Conservation (phyloP, 345 rosid species). For the Eucalyptus grandis region DNA sequence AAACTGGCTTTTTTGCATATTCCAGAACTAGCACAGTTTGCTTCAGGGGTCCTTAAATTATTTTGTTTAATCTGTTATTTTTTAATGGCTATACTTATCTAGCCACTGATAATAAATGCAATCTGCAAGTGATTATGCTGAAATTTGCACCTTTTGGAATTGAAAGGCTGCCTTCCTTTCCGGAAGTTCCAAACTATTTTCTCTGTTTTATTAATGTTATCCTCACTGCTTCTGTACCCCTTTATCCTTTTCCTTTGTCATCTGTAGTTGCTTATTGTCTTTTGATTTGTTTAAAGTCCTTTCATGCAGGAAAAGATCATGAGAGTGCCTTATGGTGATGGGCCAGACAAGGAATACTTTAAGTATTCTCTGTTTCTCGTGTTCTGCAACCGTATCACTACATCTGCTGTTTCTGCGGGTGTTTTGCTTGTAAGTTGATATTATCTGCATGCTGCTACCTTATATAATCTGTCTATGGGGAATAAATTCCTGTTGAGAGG, state of each 20-base stretch:
- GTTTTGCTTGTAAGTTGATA: constrained; percentile 39
- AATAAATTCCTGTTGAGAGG: not conserved
- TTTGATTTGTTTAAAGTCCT: not conserved
- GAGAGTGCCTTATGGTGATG: constrained; percentile 85
- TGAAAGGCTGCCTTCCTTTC: not conserved
- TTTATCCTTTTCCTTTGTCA: not conserved
- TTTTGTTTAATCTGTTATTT: not conserved
- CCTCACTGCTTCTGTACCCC: not conserved
- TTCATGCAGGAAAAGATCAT: constrained; percentile 72
- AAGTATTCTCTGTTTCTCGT: constrained; percentile 82
- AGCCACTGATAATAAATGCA: not conserved
- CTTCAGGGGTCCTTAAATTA: not conserved
- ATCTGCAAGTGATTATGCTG: not conserved
- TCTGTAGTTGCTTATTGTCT: not conserved
- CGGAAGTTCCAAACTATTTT: not conserved
- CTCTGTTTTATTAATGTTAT: not conserved
- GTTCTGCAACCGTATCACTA: constrained; percentile 83
- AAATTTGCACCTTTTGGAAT: not conserved
- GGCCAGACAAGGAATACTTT: constrained; percentile 68
- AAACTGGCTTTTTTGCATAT: not conserved
- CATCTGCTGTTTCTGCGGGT: constrained; percentile 82
- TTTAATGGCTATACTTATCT: not conserved
- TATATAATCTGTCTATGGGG: not conserved
- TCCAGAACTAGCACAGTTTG: not conserved
- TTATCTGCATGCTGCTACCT: not conserved